Evolutionary conservation across 1,284 basidiomycete genomes (phyloP), one percentile per base, ranked within the genome.

Genomic region (Leccinum huronense): DNA sequence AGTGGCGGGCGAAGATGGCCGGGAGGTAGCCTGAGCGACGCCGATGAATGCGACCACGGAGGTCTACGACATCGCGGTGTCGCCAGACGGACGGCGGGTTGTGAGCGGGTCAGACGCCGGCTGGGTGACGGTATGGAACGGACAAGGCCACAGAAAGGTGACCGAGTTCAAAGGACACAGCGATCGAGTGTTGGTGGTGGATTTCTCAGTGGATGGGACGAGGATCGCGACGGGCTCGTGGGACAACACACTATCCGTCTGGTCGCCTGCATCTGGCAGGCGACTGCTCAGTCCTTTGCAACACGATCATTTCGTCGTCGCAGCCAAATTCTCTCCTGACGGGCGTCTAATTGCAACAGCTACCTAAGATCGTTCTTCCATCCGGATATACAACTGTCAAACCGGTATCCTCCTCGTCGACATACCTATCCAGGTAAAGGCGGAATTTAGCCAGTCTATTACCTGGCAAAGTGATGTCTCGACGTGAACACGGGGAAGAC

Each of bases 1-100:
- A n/a, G n/a, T 57, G 55, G 55, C 31, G n/a, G 30, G 55, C 23
- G 55, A 56, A 34, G 54, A 56, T 9, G 54, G 54, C 30, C 27
- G 8, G 11, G 54, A 56, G 10, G 31, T 56, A 33, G 30, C n/a
- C n/a, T n/a, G n/a, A n/a, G n/a, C 31, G 11, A 34, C 55, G 16
- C 33, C 55, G 31, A 56, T 56, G 55, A 33, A 36, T 4, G 33
- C n/a, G n/a, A 3, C n/a, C 16, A 31, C 31, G n/a, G 30, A 34
- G n/a, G 55, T 57, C 10, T 57, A 34, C 14, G n/a, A 34, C n/a
- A 3, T 57, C 33, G 33, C 55, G 10, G 33, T 36, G 3, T 57
- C 55, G 16, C 55, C 55, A 33, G 55, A 57, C 33, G 55, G 55
- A 8, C 30, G 30, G 33, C 36, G 31, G 33, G 0, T 57, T 5